These are phyloP conservation scores for Carex pumila DNA, from an alignment of 176 grass and related monocot species.

Conservation along the genomic window DNA sequence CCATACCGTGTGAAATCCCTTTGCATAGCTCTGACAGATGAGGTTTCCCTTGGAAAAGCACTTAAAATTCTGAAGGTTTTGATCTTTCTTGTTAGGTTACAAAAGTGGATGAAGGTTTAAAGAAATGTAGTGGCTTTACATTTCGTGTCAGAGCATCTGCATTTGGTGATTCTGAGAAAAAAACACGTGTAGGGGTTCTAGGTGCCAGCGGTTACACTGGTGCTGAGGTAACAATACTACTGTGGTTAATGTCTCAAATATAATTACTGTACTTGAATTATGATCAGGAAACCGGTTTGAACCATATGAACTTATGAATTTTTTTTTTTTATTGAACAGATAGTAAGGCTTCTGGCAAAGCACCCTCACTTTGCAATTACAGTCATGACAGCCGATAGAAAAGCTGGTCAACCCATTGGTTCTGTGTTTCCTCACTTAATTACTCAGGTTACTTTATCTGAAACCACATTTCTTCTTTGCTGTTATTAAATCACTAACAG, in stretches of 20 bases:
- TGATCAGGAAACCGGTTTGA: not conserved
- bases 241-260: not conserved
- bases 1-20: slow-evolving; percentile 33
- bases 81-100: slow-evolving; percentile 8
- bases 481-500: not conserved
- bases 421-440: slow-evolving; percentile 96
- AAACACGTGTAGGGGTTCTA: slow-evolving; percentile 54
- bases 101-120: not conserved
- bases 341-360: slow-evolving; percentile 74
- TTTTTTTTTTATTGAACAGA: slow-evolving; percentile 30
- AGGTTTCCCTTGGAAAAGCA: slow-evolving; percentile 32
- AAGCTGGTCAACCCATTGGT: slow-evolving; percentile 70
- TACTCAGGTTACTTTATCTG: slow-evolving; percentile 43
- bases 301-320: not conserved
- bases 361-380: slow-evolving; percentile 70
- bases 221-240: slow-evolving; percentile 47
- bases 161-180: slow-evolving; percentile 40
- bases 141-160: slow-evolving; percentile 27
- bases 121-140: not conserved
- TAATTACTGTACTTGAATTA: not conserved
- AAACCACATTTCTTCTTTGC: not conserved
- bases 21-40: slow-evolving; percentile 40
- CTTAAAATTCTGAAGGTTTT: not conserved
- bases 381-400: slow-evolving; percentile 92
- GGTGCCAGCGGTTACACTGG: slow-evolving; percentile 97